phyloP scores from a whole-genome alignment of 2,329 filamentous ascomycete species.

The Fusarium liriodendri region DNA sequence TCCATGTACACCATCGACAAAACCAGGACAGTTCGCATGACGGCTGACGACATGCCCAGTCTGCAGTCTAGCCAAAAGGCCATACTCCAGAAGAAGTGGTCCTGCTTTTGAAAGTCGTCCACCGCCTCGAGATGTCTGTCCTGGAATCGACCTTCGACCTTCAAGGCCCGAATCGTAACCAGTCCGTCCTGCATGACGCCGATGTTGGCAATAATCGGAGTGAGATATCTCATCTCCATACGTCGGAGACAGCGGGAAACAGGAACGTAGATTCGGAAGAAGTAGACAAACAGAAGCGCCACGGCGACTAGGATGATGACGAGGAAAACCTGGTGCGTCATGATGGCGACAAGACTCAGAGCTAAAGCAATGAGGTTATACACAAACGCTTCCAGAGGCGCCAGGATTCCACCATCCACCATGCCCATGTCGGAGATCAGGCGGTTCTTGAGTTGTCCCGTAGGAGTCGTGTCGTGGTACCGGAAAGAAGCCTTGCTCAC shows the following conservation, averaged over 20 bases:
- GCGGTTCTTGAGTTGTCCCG: constrained; percentile 91
- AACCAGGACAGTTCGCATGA: constrained; percentile 80
- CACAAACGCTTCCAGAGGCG: constrained; percentile 77
- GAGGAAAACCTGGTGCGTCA: constrained; percentile 81
- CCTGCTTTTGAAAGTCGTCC: constrained; percentile 92
- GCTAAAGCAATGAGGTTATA: constrained; percentile 78
- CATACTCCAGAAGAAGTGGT: constrained; percentile 94
- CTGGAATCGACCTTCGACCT: constrained; percentile 82
- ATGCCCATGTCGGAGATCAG: constrained; percentile 91
- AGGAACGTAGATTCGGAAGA: constrained; percentile 83
- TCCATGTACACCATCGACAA: constrained; percentile 78
- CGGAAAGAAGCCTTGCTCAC: constrained; percentile 87
- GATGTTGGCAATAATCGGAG: constrained; percentile 91
- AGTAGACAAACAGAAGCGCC: constrained; percentile 74
- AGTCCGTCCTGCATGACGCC: constrained; percentile 87
- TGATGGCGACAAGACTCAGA: constrained; percentile 81
- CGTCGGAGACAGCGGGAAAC: constrained; percentile 85
- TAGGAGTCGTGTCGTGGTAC: constrained; percentile 91
- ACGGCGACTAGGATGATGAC: constrained; percentile 77
- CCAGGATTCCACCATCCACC: constrained; percentile 86
- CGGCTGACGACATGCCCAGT: constrained; percentile 70
- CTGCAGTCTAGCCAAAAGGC: constrained; percentile 88
- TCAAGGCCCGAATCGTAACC: constrained; percentile 87
- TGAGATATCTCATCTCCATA: constrained; percentile 90
- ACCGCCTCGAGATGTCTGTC: constrained; percentile 82